phyloP scores from a whole-genome alignment of 768 basidiomycete species.

The Flagelloscypha sp. region DNA sequence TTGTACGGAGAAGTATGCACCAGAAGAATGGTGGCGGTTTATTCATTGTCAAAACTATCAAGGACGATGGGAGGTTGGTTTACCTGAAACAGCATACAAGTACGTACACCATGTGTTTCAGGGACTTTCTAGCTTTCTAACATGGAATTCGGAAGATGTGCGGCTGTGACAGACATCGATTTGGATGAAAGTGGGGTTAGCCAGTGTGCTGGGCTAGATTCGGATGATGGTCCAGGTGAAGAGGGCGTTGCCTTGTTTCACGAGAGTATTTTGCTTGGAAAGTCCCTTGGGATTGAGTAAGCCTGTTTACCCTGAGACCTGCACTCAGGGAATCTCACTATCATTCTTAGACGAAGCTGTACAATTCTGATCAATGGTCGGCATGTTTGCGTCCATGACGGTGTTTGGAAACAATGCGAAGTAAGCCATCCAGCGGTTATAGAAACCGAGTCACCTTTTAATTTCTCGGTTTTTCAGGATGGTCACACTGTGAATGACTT shows the following conservation, averaged over 20 bases:
- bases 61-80: constrained; percentile 58
- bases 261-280: constrained; percentile 42
- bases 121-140: no score
- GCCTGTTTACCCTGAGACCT: constrained; percentile 13
- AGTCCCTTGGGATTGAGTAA: constrained; percentile 50
- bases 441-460: no score
- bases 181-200: constrained; percentile 57
- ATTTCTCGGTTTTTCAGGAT: no score
- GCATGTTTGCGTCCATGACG: constrained; percentile 69
- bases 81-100: constrained; percentile 53
- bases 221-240: constrained; percentile 50
- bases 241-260: constrained; percentile 62
- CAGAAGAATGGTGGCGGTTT: constrained; percentile 73
- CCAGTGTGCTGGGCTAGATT: constrained; percentile 50
- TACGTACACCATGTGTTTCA: no score
- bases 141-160: no score
- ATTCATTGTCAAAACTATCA: constrained; percentile 73
- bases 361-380: constrained; percentile 69
- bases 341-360: constrained; percentile 54
- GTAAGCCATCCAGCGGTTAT: no score
- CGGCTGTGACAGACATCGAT: constrained; percentile 50
- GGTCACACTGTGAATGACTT: constrained; percentile 74
- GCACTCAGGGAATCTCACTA: constrained; percentile 4
- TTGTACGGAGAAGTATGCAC: constrained; percentile 60
- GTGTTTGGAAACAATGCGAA: constrained; percentile 72